These are phyloP conservation scores for Asterochloris sp. DNA, from an alignment of 139 green algal species.

Conservation along the genomic window DNA sequence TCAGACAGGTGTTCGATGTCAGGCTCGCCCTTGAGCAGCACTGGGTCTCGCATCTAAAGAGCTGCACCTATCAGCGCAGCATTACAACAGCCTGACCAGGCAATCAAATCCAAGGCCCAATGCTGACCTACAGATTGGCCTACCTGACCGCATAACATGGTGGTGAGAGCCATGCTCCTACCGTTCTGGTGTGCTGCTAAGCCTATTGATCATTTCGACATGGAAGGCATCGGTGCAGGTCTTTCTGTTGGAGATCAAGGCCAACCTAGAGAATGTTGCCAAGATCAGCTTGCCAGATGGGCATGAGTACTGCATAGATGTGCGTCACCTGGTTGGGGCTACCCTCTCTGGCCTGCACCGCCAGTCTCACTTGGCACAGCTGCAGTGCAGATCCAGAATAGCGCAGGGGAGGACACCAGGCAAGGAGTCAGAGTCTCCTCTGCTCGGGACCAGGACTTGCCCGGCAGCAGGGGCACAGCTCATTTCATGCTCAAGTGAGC, in stretches of 20 bases:
- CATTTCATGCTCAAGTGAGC: slow-evolving; percentile 64
- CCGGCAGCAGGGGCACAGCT: slow-evolving; percentile 59
- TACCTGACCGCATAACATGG: too few species aligned
- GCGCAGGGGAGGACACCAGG: slow-evolving; percentile 44
- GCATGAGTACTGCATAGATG: slow-evolving; percentile 46
- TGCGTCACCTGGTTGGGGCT: slow-evolving; percentile 10
- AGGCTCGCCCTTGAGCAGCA: not conserved
- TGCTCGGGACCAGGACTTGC: slow-evolving; percentile 50
- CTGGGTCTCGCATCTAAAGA: too few species aligned
- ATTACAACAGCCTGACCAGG: too few species aligned
- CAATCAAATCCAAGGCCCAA: too few species aligned
- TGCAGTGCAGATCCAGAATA: slow-evolving; percentile 55
- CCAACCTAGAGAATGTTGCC: slow-evolving; percentile 62
- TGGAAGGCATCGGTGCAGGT: slow-evolving; percentile 24
- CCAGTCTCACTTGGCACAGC: not conserved
- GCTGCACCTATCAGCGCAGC: too few species aligned
- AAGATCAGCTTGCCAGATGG: slow-evolving; percentile 39
- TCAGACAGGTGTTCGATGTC: slow-evolving; percentile 14
- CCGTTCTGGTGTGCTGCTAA: too few species aligned
- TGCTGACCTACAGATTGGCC: too few species aligned
- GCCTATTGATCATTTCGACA: too few species aligned
- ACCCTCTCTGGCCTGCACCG: not conserved
- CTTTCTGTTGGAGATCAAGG: slow-evolving; percentile 59
- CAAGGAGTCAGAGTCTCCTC: slow-evolving; percentile 49
- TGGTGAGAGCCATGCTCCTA: too few species aligned